These are phyloP conservation scores for Oryza brachyantha DNA, from an alignment of 176 grass and related monocot species.

Conservation along the genomic window DNA sequence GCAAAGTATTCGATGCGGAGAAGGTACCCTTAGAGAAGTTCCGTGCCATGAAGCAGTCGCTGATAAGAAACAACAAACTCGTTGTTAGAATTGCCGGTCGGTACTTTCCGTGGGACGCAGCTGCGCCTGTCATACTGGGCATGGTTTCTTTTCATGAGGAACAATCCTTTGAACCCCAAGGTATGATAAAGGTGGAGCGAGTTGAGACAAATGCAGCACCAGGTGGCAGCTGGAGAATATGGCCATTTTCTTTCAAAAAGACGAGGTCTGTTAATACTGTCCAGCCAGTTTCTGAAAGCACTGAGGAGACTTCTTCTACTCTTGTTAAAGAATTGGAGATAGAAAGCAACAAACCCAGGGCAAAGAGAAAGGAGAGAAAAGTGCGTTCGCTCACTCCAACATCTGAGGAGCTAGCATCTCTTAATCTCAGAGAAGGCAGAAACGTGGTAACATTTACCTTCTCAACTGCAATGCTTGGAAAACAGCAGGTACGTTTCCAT, in stretches of 20 bases:
- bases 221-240: slow-evolving; percentile 85
- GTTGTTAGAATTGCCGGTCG: slow-evolving; percentile 72
- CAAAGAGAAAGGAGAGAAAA: slow-evolving; percentile 50
- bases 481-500: slow-evolving; percentile 61
- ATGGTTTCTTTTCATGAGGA: slow-evolving; percentile 71
- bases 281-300: slow-evolving; percentile 29
- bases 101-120: slow-evolving; percentile 81
- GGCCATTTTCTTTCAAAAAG: slow-evolving; percentile 77
- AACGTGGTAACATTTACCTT: slow-evolving; percentile 87
- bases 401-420: slow-evolving; percentile 73
- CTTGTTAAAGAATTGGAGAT: slow-evolving; percentile 23
- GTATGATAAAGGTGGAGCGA: slow-evolving; percentile 74
- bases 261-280: slow-evolving; percentile 54
- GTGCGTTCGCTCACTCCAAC: slow-evolving; percentile 66
- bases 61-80: slow-evolving; percentile 72
- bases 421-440: slow-evolving; percentile 84
- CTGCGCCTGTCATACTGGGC: slow-evolving; percentile 58
- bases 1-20: slow-evolving; percentile 72
- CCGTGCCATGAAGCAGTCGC: slow-evolving; percentile 52
- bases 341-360: slow-evolving; percentile 42
- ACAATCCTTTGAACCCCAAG: slow-evolving; percentile 64
- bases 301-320: slow-evolving; percentile 28
- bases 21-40: slow-evolving; percentile 80
- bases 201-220: slow-evolving; percentile 43
- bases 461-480: slow-evolving; percentile 87